Evolutionary conservation across 1,139 yeast species (phyloP).

Genomic region (Candida labiduridarum): DNA sequence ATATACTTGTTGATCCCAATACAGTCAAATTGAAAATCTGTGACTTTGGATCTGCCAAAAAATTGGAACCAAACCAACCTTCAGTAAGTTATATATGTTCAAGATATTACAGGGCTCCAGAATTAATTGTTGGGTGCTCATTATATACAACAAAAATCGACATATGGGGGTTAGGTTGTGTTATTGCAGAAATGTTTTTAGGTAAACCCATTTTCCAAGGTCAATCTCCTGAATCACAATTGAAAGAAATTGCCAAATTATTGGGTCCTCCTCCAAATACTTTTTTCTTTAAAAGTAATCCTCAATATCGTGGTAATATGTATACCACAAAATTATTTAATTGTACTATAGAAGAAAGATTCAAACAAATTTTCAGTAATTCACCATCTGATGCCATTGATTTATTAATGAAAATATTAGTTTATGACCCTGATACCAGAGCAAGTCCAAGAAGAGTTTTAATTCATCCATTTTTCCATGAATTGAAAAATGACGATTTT

Average conservation of each 20-base stretch:
- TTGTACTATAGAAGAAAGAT: constrained; percentile 62
- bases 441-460: constrained; percentile 66
- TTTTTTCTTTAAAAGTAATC: constrained; percentile 72
- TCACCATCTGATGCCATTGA: constrained; percentile 75
- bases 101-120: constrained; percentile 83
- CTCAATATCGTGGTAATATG: constrained; percentile 73
- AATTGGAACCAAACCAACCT: constrained; percentile 71
- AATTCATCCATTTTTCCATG: constrained; percentile 73
- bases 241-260: constrained; percentile 74
- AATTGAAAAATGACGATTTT: constrained; percentile 61
- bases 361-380: constrained; percentile 67
- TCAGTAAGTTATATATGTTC: constrained; percentile 80
- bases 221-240: constrained; percentile 70
- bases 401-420: constrained; percentile 65
- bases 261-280: constrained; percentile 78
- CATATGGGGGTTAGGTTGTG: constrained; percentile 88
- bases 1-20: constrained; percentile 71
- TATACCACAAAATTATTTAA: constrained; percentile 68
- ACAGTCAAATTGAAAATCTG: constrained; percentile 70
- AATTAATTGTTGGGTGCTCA: constrained; percentile 75
- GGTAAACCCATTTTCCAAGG: constrained; percentile 86
- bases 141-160: constrained; percentile 78
- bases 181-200: constrained; percentile 78
- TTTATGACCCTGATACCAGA: constrained; percentile 72
- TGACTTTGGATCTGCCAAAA: constrained; percentile 83